These are phyloP conservation scores for Lactarius vividus DNA, from an alignment of 768 basidiomycete genomes.

Conservation along the genomic window DNA sequence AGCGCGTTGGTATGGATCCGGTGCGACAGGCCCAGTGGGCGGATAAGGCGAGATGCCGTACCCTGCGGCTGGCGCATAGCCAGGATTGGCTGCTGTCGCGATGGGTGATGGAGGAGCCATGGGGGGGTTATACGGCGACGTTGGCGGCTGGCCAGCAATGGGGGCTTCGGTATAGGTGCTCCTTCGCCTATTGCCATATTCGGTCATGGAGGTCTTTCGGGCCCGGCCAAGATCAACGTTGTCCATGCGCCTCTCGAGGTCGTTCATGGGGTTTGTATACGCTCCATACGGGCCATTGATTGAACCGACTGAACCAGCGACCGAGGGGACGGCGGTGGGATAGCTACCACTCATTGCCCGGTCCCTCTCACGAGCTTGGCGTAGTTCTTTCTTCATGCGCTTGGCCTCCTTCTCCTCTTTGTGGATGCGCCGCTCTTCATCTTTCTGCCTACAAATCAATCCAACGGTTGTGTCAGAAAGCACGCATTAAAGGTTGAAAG, in stretches of 20 bases:
- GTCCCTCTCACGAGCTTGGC: conserved; percentile 57
- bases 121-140: conserved; percentile 28
- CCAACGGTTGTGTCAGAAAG: conserved; percentile 6
- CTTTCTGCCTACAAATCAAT: conserved; percentile 34
- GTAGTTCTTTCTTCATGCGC: conserved; percentile 44
- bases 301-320: background rate
- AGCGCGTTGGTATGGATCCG: conserved; percentile 24
- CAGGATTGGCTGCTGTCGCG: conserved; percentile 9
- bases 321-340: conserved; percentile 17
- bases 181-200: conserved; percentile 27
- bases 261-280: conserved; percentile 30
- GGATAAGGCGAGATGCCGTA: conserved; percentile 14
- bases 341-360: conserved; percentile 40
- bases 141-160: conserved; percentile 27
- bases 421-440: conserved; percentile 52
- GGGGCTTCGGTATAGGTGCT: conserved; percentile 21
- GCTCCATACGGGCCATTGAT: conserved; percentile 27
- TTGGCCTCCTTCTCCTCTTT: conserved; percentile 48
- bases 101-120: conserved; percentile 25
- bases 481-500: background rate
- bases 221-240: conserved; percentile 19
- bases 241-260: conserved; percentile 42
- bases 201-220: conserved; percentile 15
- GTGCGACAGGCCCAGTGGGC: conserved; percentile 1
- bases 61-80: conserved; percentile 21